These are phyloP conservation scores for Candida koratica DNA, from an alignment of 805 yeast species.

Conservation along the genomic window DNA sequence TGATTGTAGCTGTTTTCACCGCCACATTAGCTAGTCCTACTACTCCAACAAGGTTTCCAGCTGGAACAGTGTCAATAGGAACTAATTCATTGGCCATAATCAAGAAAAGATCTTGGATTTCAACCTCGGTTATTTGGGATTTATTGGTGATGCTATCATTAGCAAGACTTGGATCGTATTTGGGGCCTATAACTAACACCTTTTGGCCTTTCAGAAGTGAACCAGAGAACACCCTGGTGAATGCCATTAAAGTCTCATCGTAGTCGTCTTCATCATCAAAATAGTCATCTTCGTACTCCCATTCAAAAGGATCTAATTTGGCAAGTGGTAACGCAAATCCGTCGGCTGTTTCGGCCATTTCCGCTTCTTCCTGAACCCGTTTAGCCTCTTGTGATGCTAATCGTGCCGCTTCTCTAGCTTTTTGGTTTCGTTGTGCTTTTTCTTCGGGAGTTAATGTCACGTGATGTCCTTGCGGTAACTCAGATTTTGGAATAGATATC, in stretches of 20 bases:
- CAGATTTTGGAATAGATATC: constrained; percentile 77
- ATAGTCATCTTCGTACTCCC: constrained; percentile 49
- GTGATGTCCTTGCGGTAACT: constrained; percentile 57
- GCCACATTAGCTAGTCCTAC: constrained; percentile 83
- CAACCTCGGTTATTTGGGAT: constrained; percentile 52
- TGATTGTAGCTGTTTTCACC: constrained; percentile 80
- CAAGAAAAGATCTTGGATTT: constrained; percentile 66
- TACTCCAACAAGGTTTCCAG: constrained; percentile 93
- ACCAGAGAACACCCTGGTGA: constrained; percentile 88
- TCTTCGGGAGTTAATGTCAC: constrained; percentile 49
- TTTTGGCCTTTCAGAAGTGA: constrained; percentile 70
- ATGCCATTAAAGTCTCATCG: constrained; percentile 75
- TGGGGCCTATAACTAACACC: constrained; percentile 78
- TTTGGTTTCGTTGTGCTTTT: constrained; percentile 56
- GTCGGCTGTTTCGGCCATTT: constrained; percentile 7
- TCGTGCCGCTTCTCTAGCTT: constrained; percentile 63
- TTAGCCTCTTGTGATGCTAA: constrained; percentile 56
- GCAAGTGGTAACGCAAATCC: constrained; percentile 22
- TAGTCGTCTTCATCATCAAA: constrained; percentile 42
- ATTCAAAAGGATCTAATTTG: constrained; percentile 37
- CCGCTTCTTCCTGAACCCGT: constrained; percentile 20
- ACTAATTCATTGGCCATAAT: constrained; percentile 92
- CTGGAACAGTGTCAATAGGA: constrained; percentile 74
- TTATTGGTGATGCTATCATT: constrained; percentile 36
- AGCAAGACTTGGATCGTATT: constrained; percentile 62